Evolutionary conservation across 2,329 filamentous ascomycete species (phyloP), one percentile per base, ranked within the genome.

Genomic region (Aaosphaeria arxii): DNA sequence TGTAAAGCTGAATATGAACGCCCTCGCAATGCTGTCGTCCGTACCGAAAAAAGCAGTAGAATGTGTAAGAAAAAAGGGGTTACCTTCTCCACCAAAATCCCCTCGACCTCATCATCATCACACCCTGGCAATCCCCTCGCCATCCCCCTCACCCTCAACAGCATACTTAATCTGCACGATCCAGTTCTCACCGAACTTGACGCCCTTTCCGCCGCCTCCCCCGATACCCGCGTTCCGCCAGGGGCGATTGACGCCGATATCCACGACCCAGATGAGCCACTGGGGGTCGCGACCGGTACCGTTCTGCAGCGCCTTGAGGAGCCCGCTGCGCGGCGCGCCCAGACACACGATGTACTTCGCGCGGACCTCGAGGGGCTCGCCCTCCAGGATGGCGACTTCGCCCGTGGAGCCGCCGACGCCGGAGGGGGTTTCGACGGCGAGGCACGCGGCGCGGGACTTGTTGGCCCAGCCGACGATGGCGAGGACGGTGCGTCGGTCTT

Each of bases 401-500:
- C 80, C 80, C 36, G 84, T 86, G 0, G 85, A 84, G 3, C 89
- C 89, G 54, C 92, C 90, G 43, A 96, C 84, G 5, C 94, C 94
- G 0, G 89, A 92, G 1, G 94, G 94, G 5, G 95, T 84, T 65
- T 96, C 92, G n/a, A 99, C 83, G 0, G 91, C 88, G 17, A 99
- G 74, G 3, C 94, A 86, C 49, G 86, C 85, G 0, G 90, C 85
- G 55, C 91, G 88, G 64, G 86, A 89, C 54, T 91, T 86, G 65
- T 96, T 97, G 3, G 90, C 87, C 91, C 91, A 97, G 53, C 91
- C 87, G 62, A 96, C 94, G 63, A 96, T 82, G 63, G 95, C 88
- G 62, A 95, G 91, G 0, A 90, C 89, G 0, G 87, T 87, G 4
- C 86, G 85, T 66, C 95, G 89, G 56, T 95, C 88, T 11, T 87